Evolutionary conservation across 257 asterid species (phyloP).

Genomic region (Haberlea rhodopensis): DNA sequence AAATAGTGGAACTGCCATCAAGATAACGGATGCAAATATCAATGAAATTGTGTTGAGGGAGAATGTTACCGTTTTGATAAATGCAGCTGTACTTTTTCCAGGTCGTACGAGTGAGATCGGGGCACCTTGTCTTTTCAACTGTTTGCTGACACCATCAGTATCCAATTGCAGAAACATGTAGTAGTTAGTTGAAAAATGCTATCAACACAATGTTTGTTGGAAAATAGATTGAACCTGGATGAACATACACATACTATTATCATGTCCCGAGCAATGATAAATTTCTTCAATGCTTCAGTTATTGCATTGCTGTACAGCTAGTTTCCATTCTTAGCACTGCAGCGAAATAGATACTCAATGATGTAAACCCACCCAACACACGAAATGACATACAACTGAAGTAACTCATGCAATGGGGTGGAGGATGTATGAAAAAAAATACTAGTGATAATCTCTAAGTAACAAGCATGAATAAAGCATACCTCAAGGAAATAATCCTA

Average conservation of each 20-base stretch:
- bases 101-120: conserved; percentile 91
- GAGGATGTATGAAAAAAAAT: not conserved
- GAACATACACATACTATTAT: not conserved
- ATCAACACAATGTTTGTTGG: conserved; percentile 83
- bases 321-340: not conserved
- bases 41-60: too few species aligned
- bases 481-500: conserved; percentile 91
- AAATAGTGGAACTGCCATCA: too few species aligned
- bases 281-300: not conserved
- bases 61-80: too few species aligned
- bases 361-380: not conserved
- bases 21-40: too few species aligned
- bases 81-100: not conserved
- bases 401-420: not conserved
- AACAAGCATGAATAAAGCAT: conserved; percentile 25
- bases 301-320: not conserved
- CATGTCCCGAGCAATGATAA: conserved; percentile 9
- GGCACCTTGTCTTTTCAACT: conserved; percentile 98
- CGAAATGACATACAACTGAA: not conserved
- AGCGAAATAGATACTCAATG: not conserved
- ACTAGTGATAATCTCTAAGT: conserved; percentile 13
- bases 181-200: conserved; percentile 97
- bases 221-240: conserved; percentile 77
- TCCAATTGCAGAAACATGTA: conserved; percentile 96
- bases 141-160: conserved; percentile 97